These are phyloP conservation scores for Acanthamoeba healyi DNA, from an alignment of 208 protist species.

Conservation along the genomic window DNA sequence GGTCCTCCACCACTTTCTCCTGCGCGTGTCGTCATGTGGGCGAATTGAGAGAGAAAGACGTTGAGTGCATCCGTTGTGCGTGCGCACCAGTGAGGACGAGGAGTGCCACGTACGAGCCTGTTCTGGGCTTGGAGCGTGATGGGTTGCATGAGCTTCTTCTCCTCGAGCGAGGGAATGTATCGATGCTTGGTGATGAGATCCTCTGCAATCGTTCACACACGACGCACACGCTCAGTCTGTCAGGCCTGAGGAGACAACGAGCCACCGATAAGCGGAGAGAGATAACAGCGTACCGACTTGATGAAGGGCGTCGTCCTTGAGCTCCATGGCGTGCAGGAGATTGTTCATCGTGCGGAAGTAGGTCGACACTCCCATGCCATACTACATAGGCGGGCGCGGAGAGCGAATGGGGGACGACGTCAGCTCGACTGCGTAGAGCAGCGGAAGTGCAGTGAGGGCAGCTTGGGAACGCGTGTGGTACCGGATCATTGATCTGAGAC, in stretches of 20 bases:
- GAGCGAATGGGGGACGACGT: no score
- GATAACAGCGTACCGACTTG: constrained; percentile 10
- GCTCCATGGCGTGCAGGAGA: constrained; percentile 13
- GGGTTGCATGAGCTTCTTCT: constrained; percentile 57
- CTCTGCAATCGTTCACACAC: not conserved
- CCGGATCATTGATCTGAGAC: constrained; percentile 14
- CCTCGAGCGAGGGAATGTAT: constrained; percentile 50
- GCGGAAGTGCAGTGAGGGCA: no score
- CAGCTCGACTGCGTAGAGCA: no score
- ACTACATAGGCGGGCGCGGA: not conserved
- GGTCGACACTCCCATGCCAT: constrained; percentile 46
- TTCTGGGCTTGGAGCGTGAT: constrained; percentile 39
- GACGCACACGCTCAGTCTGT: no score
- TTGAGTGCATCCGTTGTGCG: not conserved
- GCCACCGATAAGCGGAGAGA: not conserved
- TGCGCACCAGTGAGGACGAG: not conserved
- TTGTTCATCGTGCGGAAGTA: constrained; percentile 66
- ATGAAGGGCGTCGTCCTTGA: not conserved
- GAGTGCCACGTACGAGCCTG: not conserved
- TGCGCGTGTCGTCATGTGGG: not conserved
- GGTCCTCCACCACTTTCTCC: constrained; percentile 45
- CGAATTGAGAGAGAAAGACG: not conserved
- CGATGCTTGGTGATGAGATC: constrained; percentile 8
- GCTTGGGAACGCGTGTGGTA: not conserved
- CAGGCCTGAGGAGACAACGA: not conserved